Evolutionary conservation across 805 yeast species (phyloP).

Genomic region (Wickerhamiella australiensis): DNA sequence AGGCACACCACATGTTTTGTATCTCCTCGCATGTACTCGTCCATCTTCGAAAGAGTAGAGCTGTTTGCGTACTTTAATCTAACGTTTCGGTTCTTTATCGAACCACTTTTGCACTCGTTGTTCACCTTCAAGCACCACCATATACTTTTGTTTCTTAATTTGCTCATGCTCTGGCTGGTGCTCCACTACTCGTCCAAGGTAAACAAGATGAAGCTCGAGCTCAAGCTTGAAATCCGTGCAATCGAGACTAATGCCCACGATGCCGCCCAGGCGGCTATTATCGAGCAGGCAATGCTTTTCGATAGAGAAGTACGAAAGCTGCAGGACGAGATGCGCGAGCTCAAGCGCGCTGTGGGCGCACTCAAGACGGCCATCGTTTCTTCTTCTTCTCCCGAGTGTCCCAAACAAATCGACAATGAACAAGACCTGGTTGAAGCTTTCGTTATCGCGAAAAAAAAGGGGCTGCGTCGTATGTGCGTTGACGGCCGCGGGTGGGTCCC

Average conservation of each 20-base stretch:
- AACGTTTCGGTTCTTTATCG: not conserved
- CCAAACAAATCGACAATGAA: not conserved
- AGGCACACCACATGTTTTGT: too few relatives aligned
- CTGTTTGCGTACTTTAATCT: not conserved
- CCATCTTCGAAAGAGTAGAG: too few relatives aligned
- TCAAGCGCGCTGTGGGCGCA: not conserved
- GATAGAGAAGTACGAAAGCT: constrained; percentile 8
- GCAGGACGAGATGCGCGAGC: not conserved
- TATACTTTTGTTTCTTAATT: not conserved
- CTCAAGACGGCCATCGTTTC: not conserved
- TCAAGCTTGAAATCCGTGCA: not conserved
- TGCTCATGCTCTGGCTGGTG: constrained; percentile 7
- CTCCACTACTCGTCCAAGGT: constrained; percentile 7
- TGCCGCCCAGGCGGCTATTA: constrained; percentile 2
- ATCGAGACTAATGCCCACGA: not conserved
- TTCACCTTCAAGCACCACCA: not conserved
- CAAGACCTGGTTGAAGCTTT: not conserved
- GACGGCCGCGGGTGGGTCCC: constrained; percentile 10
- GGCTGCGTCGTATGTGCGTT: constrained; percentile 9
- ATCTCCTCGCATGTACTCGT: too few relatives aligned
- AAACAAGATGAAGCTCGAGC: constrained; percentile 3
- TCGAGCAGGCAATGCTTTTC: constrained; percentile 8
- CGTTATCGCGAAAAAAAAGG: not conserved
- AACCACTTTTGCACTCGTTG: not conserved
- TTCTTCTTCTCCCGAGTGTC: not conserved